Base-by-base conservation (phyloP, 371 early-diverging fungal genomes). In the Syncephalastrum monosporum region DNA sequence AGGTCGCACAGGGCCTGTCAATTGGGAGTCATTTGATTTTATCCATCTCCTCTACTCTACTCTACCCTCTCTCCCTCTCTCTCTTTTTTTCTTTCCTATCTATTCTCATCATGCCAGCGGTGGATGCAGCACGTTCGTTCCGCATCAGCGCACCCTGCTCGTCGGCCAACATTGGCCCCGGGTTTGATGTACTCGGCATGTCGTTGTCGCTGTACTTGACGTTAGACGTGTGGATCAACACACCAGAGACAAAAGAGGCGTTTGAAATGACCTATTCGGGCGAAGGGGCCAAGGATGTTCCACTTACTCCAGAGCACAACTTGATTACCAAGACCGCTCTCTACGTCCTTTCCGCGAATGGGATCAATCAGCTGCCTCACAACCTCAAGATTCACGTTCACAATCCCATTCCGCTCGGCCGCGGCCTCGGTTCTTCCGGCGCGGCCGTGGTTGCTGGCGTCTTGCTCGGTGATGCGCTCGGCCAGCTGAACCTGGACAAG, bases 371-470 rank as follows among this genome's bases (percentile, higher is more conserved):
- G 8, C 68, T 90, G 55, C 88, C 91, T 5, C 57, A 62, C 13
- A 80, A 84, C 21, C 74, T 85, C 51, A 76, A 72, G 56, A 75
- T 91, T 47, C 83, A 83, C 65, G 88, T 94, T 55, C 71, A 87
- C 63, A 97, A 96, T 74, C 85, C 86, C 4, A 98, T 98, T 57
- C 98, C 99, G 10, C 72, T 98, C 12, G 94, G 97, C 13, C 86
- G 97, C 59, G 99, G 98, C 13, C 82, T 98, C 19, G 99, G 99
- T 27, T 94, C 95, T 3, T 94, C 94, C 1, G 98, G 94, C 21
- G 88, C 97, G 19, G 99, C 99, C 17, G 95, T 96, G 3, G 96
- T 98, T 2, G 94, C 94, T 14, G 99, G 97, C 56, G 91, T 93
- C 3, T 63, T 91, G 24, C 74, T 97, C 27, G 98, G 93, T 25